Base-by-base conservation (phyloP, 2,329 filamentous ascomycete species). In the Grosmannia penicillata region DNA sequence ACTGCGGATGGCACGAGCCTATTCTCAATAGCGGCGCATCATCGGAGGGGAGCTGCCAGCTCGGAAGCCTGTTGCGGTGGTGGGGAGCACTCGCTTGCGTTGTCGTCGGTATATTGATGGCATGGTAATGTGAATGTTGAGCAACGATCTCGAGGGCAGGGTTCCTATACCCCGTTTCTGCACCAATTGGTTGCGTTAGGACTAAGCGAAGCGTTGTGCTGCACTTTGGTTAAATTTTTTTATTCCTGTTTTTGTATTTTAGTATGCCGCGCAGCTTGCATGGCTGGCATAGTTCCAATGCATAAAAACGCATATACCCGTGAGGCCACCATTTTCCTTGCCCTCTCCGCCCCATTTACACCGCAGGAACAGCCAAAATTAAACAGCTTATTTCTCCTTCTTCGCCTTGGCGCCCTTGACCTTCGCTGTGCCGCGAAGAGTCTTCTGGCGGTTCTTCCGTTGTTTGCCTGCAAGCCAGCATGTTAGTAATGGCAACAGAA, bases 381-480 rank as follows among this genome's bases (percentile, higher is more conserved):
- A 34, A 38, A 52, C 53, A 62, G 63, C 67, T 71, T 84, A 85
- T 75, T 82, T 78, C 69, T 84, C 84, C 82, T 95, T 93, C 78
- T 93, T 91, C 68, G 82, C 76, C 72, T 79, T 78, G 62, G 79
- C 80, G 65, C 86, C 86, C 84, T 95, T 95, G 75, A 79, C 78
- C 85, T 98, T 98, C 60, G 86, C 89, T 57, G 85, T 93, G 64
- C 91, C 91, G 56, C 91, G 83, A 66, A 95, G 82, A 63, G 89
- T 91, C 86, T 98, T 96, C 70, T 83, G 78, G 67, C 89, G 79
- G 84, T 98, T 98, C 85, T 98, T 98, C 75, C 91, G 83, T 75
- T 96, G 91, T 78, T 98, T 98, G 81, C 89, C 89, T 96, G 68
- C 72, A 30, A 2, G 4, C 7, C 4, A 23, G n/a, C n/a, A 5